A percentile compares a stretch with the other conserved stretches of the same genome.
Evolutionary conservation across 2,329 filamentous ascomycete genomes (phyloP).

Genomic region (Thielaviopsis euricoi): DNA sequence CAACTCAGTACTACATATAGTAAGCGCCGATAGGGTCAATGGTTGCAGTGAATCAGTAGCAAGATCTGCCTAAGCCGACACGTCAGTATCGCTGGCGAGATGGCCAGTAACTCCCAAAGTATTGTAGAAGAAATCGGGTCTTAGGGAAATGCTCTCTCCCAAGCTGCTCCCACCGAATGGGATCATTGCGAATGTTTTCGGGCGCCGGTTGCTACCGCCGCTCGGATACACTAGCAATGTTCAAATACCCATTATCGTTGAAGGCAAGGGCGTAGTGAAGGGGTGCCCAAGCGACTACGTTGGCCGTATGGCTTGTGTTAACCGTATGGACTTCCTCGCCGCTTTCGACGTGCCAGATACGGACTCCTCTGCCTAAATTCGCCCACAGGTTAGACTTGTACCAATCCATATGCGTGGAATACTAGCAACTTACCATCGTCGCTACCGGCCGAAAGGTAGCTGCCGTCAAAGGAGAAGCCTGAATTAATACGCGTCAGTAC

Average conservation of each 20-base stretch:
- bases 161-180: background rate
- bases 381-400: background rate
- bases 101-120: no score
- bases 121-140: no score
- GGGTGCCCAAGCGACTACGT: slow-evolving; percentile 61
- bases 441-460: slow-evolving; percentile 56
- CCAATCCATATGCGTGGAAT: no score
- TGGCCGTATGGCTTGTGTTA: slow-evolving; percentile 47
- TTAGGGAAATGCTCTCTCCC: background rate
- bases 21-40: no score
- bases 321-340: slow-evolving; percentile 57
- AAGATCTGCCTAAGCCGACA: no score
- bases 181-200: background rate
- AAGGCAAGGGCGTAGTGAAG: slow-evolving; percentile 60
- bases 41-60: no score
- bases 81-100: no score
- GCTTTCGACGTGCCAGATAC: slow-evolving; percentile 56
- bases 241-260: slow-evolving; percentile 49
- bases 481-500: background rate
- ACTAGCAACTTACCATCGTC: slow-evolving; percentile 43
- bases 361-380: slow-evolving; percentile 26
- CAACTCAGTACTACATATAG: no score
- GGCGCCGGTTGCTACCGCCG: background rate
- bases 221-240: slow-evolving; percentile 33
- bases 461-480: slow-evolving; percentile 67